A percentile compares a stretch with the other conserved stretches of the same genome.
phyloP scores from a whole-genome alignment of 352 stramenopile genomes.

The Blastocystis sp. region DNA sequence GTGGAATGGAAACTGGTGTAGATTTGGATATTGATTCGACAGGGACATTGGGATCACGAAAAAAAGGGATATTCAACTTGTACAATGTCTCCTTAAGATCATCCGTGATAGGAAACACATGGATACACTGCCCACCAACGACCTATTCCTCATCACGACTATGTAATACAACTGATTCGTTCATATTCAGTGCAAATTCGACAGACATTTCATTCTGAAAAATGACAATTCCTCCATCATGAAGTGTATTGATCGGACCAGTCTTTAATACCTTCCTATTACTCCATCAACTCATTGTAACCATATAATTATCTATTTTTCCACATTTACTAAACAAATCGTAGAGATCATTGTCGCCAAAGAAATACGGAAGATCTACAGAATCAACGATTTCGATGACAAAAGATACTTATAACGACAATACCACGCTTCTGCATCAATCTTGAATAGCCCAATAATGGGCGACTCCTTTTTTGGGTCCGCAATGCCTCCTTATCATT shows the following conservation, averaged over 20 bases:
- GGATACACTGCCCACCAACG: background rate
- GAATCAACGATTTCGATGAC: background rate
- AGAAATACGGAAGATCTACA: constrained; percentile 17
- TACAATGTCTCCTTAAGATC: background rate
- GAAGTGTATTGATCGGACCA: background rate
- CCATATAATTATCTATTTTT: background rate
- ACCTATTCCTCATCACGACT: background rate
- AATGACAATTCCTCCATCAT: constrained; percentile 30
- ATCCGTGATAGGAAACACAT: background rate
- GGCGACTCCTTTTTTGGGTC: no score
- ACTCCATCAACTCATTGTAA: background rate
- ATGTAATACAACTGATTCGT: background rate
- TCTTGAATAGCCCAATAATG: background rate
- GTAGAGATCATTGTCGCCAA: background rate
- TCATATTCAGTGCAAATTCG: constrained; percentile 40
- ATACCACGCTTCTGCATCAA: background rate
- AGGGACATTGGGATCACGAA: background rate
- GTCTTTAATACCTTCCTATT: background rate
- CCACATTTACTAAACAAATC: constrained; percentile 18
- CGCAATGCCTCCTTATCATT: no score
- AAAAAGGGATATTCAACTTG: constrained; percentile 22
- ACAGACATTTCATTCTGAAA: constrained; percentile 23
- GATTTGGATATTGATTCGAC: no score
- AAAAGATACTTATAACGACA: background rate
- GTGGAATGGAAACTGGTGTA: no score